Evolutionary conservation across 129 eudicot genomes (phyloP).

Genomic region (Centella asiatica): DNA sequence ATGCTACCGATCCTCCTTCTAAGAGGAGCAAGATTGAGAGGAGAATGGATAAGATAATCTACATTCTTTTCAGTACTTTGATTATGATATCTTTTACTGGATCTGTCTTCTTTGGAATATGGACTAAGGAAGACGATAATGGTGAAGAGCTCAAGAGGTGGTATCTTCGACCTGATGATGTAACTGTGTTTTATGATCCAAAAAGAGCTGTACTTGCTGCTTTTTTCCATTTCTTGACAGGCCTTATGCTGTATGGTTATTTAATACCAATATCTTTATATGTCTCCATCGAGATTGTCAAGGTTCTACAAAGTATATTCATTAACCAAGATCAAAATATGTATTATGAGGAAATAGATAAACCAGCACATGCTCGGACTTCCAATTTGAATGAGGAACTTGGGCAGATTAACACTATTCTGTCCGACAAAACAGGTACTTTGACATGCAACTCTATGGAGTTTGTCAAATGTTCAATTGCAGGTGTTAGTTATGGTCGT

Average conservation of each 20-base stretch:
- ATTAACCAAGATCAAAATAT: constrained; percentile 83
- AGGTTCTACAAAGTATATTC: constrained; percentile 82
- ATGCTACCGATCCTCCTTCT: constrained; percentile 93
- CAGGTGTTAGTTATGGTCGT: constrained; percentile 83
- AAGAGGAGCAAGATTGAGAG: constrained; percentile 86
- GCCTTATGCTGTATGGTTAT: constrained; percentile 85
- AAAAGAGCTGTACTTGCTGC: constrained; percentile 64
- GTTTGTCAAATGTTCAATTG: constrained; percentile 88
- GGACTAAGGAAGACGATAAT: constrained; percentile 46
- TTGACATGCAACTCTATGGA: constrained; percentile 98
- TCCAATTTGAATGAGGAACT: constrained; percentile 94
- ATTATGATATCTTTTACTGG: constrained; percentile 59
- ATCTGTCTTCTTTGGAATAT: constrained; percentile 71
- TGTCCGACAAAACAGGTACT: constrained; percentile 95
- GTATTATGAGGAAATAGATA: constrained; percentile 83
- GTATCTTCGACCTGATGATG: constrained; percentile 80
- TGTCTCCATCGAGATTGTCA: constrained; percentile 89
- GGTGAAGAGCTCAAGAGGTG: constrained; percentile 52
- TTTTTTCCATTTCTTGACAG: constrained; percentile 74
- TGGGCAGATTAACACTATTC: constrained; percentile 81
- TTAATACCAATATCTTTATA: constrained; percentile 89
- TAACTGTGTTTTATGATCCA: constrained; percentile 64
- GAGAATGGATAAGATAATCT: constrained; percentile 78
- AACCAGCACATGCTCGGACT: constrained; percentile 88
- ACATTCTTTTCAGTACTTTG: constrained; percentile 62